Percentiles rank a stretch among this genome's conserved stretches.
Conservation (phyloP, 2,329 filamentous ascomycete species). For the Chrysosporium queenslandicum region DNA sequence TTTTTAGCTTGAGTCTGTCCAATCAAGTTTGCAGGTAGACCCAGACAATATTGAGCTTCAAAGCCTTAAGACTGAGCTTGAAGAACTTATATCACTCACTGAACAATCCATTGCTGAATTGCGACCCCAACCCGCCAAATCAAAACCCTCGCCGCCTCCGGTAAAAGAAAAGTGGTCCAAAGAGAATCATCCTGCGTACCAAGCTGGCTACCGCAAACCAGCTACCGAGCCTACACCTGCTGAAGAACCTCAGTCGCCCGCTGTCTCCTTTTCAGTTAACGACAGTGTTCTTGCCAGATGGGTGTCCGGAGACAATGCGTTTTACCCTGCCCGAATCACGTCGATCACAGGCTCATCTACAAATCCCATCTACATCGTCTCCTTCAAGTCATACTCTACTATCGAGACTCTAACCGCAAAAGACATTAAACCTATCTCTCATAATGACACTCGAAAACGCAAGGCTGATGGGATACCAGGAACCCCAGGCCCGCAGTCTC, state of each 20-base stretch:
- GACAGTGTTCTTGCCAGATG: conserved; percentile 86
- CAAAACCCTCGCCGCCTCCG: conserved; percentile 42
- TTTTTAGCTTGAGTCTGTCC: conserved; percentile 65
- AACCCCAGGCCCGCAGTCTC: conserved; percentile 30
- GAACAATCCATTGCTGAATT: conserved; percentile 73
- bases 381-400: conserved; percentile 77
- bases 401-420: conserved; percentile 71
- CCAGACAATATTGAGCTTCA: conserved; percentile 70
- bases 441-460: conserved; percentile 60
- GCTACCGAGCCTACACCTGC: conserved; percentile 27
- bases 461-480: conserved; percentile 70
- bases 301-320: conserved; percentile 76
- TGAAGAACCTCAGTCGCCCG: conserved; percentile 45
- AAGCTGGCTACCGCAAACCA: conserved; percentile 49
- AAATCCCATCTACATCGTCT: conserved; percentile 86
- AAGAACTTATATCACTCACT: conserved; percentile 68
- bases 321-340: conserved; percentile 86
- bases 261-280: conserved; percentile 67
- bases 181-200: conserved; percentile 68
- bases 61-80: conserved; percentile 67
- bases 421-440: conserved; percentile 68
- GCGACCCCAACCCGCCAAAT: conserved; percentile 45
- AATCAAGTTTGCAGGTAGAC: conserved; percentile 65
- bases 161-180: conserved; percentile 65
- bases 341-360: conserved; percentile 87